Percentiles rank a stretch among this genome's conserved stretches.
Evolutionary conservation across 1,139 yeast species (phyloP).

Genomic region (Saccharomyces hybrid): DNA sequence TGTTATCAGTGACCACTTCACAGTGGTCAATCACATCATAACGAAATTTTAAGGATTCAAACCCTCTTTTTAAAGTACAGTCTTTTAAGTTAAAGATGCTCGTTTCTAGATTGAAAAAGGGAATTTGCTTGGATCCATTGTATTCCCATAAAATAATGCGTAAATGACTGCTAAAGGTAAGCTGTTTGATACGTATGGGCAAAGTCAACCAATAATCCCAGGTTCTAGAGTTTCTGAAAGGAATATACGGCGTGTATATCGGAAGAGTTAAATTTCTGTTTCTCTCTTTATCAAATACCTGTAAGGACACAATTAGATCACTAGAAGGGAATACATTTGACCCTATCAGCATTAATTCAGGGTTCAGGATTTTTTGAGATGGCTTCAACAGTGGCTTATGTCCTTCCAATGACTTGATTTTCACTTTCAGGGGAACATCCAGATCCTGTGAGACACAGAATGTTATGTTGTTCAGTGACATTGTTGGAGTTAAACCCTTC

Average conservation of each 20-base stretch:
- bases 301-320: constrained; percentile 56
- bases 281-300: constrained; percentile 55
- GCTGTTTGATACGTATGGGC: constrained; percentile 62
- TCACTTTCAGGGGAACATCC: constrained; percentile 46
- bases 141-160: constrained; percentile 61
- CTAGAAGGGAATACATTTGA: constrained; percentile 46
- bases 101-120: constrained; percentile 55
- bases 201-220: constrained; percentile 62
- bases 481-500: constrained; percentile 9
- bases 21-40: constrained; percentile 17
- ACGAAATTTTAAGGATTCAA: constrained; percentile 42
- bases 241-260: constrained; percentile 54
- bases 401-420: constrained; percentile 43
- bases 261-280: constrained; percentile 47
- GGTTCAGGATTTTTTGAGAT: constrained; percentile 50
- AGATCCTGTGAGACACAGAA: constrained; percentile 75
- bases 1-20: constrained; percentile 33
- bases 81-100: constrained; percentile 47
- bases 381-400: constrained; percentile 39
- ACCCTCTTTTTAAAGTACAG: constrained; percentile 48
- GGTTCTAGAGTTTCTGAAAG: constrained; percentile 41
- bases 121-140: constrained; percentile 41
- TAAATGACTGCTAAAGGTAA: constrained; percentile 54
- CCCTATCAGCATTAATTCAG: constrained; percentile 41
- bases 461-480: constrained; percentile 45